These are phyloP conservation scores for Zostera marina DNA, from an alignment of 116 monocot genomes.

Conservation along the genomic window DNA sequence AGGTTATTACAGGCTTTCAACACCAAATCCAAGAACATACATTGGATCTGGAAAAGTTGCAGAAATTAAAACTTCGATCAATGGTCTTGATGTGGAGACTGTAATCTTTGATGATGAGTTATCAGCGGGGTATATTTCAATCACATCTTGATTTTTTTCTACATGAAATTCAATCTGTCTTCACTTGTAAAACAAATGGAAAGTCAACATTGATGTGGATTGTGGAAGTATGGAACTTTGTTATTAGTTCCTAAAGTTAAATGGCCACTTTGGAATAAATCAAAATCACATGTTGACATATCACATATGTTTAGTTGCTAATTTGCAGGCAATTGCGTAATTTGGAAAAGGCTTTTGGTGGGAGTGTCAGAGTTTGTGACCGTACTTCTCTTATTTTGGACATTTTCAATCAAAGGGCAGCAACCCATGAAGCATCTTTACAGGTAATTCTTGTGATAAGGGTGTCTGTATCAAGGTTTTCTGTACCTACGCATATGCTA, in stretches of 20 bases:
- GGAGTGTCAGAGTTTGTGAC: slow-evolving; percentile 87
- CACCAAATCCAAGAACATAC: slow-evolving; percentile 85
- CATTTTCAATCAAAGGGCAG: slow-evolving; percentile 97
- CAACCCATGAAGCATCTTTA: slow-evolving; percentile 95
- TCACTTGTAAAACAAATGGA: too few relatives aligned
- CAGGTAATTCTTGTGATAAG: slow-evolving; percentile 29
- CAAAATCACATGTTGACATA: neutral
- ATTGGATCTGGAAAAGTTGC: slow-evolving; percentile 98
- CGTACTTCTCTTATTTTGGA: slow-evolving; percentile 98
- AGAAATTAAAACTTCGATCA: slow-evolving; percentile 88
- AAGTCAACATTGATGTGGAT: too few relatives aligned
- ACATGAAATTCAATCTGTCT: too few relatives aligned
- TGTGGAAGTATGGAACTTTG: too few relatives aligned
- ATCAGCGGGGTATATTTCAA: slow-evolving; percentile 67
- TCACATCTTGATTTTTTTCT: neutral
- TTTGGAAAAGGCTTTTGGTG: slow-evolving; percentile 73
- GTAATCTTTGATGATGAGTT: slow-evolving; percentile 98
- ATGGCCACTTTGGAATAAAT: too few relatives aligned
- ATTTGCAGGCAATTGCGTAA: slow-evolving; percentile 19
- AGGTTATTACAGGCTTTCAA: slow-evolving; percentile 41
- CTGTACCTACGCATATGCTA: too few relatives aligned
- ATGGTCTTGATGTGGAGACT: slow-evolving; percentile 82
- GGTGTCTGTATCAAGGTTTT: too few relatives aligned
- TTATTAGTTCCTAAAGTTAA: too few relatives aligned
- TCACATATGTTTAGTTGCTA: neutral